Conservation (phyloP, 2,329 filamentous ascomycete species). For the Fusarium coicis region DNA sequence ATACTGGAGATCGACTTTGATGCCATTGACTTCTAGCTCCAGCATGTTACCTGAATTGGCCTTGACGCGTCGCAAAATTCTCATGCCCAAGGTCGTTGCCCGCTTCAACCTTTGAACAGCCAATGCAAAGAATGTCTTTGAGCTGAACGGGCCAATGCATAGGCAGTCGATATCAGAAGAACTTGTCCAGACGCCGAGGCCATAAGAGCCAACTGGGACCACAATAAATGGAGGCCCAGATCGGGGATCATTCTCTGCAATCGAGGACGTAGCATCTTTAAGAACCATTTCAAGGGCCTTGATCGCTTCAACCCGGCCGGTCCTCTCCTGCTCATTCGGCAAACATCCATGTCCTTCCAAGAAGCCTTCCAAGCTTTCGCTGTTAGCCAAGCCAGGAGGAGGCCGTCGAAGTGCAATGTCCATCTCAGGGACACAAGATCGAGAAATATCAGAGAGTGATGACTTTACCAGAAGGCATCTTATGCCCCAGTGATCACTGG, state of each 20-base stretch:
- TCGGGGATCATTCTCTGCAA: slow-evolving; percentile 15
- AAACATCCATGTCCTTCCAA: slow-evolving; percentile 55
- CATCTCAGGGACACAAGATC: slow-evolving; percentile 2
- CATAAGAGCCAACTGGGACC: slow-evolving; percentile 73
- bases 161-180: slow-evolving; percentile 74
- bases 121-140: slow-evolving; percentile 70
- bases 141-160: slow-evolving; percentile 70
- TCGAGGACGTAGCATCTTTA: slow-evolving; percentile 45
- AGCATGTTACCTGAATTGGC: slow-evolving; percentile 71
- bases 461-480: slow-evolving; percentile 53
- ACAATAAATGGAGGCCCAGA: slow-evolving; percentile 57
- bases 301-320: slow-evolving; percentile 57
- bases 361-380: slow-evolving; percentile 51
- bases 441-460: not conserved
- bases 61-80: slow-evolving; percentile 66
- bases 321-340: slow-evolving; percentile 58
- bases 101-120: slow-evolving; percentile 65
- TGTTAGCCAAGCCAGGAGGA: slow-evolving; percentile 44
- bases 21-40: slow-evolving; percentile 66
- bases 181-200: slow-evolving; percentile 69
- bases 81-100: slow-evolving; percentile 56
- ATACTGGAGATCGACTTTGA: slow-evolving; percentile 74
- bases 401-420: slow-evolving; percentile 48
- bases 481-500: slow-evolving; percentile 70
- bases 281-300: slow-evolving; percentile 56